These are phyloP conservation scores for Vicia villosa DNA, from an alignment of 306 rosid genomes.

Conservation along the genomic window DNA sequence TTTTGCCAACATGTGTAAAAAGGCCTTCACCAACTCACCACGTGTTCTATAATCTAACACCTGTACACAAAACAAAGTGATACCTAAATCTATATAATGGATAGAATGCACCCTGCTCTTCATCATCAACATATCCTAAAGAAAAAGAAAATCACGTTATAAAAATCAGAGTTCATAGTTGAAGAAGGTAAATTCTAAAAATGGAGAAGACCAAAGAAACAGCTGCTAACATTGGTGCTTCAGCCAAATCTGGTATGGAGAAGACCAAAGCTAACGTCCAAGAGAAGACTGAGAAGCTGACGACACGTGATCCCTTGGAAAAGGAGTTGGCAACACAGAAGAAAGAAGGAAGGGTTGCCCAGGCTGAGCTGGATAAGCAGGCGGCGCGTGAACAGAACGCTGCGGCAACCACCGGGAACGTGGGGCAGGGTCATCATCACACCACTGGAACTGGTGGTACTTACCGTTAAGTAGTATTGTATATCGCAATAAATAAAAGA, in stretches of 20 bases:
- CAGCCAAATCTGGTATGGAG: slow-evolving; percentile 80
- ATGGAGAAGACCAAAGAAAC: slow-evolving; percentile 66
- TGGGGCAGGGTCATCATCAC: not conserved
- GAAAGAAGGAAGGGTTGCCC: slow-evolving; percentile 42
- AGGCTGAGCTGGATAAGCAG: slow-evolving; percentile 66
- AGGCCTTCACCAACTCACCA: not conserved
- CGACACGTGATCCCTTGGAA: slow-evolving; percentile 52
- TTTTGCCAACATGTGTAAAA: not conserved
- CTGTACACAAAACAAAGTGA: not conserved
- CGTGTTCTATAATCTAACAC: not conserved
- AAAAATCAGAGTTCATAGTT: not conserved
- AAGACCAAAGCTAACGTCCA: slow-evolving; percentile 76
- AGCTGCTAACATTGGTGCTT: slow-evolving; percentile 68
- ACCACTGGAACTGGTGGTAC: slow-evolving; percentile 34
- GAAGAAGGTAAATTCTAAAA: not conserved
- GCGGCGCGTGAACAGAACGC: slow-evolving; percentile 57
- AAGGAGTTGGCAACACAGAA: slow-evolving; percentile 62
- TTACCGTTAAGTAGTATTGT: not conserved
- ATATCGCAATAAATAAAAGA: not conserved
- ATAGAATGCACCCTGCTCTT: not conserved
- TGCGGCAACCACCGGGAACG: not conserved
- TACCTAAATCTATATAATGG: not conserved
- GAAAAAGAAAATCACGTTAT: too few relatives aligned
- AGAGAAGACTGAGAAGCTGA: slow-evolving; percentile 72
- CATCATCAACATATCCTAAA: not conserved